phyloP scores from a whole-genome alignment of 129 eudicot genomes.

The Daucus carota region DNA sequence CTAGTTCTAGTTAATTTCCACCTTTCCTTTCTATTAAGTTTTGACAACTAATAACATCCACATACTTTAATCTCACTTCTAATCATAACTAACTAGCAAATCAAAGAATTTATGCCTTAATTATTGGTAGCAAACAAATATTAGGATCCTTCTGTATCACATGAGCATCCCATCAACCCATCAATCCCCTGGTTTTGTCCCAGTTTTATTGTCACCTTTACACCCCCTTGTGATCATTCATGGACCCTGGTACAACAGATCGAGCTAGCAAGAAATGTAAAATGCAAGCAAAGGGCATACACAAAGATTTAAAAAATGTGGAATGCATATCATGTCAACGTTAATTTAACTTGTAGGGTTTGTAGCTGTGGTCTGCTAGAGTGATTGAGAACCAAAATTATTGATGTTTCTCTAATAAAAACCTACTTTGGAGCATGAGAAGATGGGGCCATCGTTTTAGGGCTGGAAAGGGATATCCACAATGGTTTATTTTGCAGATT shows the following conservation, averaged over 20 bases:
- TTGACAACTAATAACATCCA: neutral
- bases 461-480: slow-evolving; percentile 14
- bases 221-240: neutral
- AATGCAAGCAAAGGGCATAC: slow-evolving; percentile 17
- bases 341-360: neutral
- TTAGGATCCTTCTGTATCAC: neutral
- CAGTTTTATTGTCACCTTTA: slow-evolving; percentile 3
- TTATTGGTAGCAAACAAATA: neutral
- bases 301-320: neutral
- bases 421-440: slow-evolving; percentile 16
- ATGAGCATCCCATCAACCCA: slow-evolving; percentile 7
- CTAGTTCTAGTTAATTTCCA: neutral
- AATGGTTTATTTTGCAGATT: slow-evolving; percentile 6
- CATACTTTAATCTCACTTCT: slow-evolving; percentile 8
- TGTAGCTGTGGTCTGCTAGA: slow-evolving; percentile 1
- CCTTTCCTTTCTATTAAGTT: neutral
- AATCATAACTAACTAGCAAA: neutral
- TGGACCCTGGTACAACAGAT: too few relatives aligned
- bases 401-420: neutral
- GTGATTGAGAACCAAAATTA: neutral
- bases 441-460: slow-evolving; percentile 9
- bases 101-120: neutral
- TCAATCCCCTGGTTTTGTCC: slow-evolving; percentile 1
- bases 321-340: neutral
- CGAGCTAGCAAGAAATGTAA: slow-evolving; percentile 8